Percentiles rank a stretch among this genome's conserved stretches.
These are phyloP conservation scores for Puccinia sorghi DNA, from an alignment of 1,284 basidiomycete genomes.

Conservation along the genomic window DNA sequence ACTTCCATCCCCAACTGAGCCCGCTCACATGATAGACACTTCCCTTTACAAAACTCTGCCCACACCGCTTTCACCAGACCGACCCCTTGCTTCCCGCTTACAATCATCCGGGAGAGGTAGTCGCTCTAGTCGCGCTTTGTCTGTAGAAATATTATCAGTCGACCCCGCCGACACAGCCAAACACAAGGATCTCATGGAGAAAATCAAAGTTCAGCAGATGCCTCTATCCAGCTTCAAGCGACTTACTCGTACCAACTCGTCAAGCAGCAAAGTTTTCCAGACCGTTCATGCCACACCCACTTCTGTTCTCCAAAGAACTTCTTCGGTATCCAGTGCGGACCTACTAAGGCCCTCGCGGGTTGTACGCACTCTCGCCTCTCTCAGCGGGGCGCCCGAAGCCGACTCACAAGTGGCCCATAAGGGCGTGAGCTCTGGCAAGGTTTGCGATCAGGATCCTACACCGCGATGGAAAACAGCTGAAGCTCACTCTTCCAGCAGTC, in stretches of 20 bases:
- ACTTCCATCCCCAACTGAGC: not conserved
- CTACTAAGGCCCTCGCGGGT: conserved; percentile 38
- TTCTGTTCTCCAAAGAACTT: not conserved
- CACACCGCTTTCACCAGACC: conserved; percentile 31
- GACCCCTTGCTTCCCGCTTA: conserved; percentile 30
- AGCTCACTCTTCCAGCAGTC: not conserved
- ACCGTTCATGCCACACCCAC: conserved; percentile 1
- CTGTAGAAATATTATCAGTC: not conserved
- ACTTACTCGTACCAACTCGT: conserved; percentile 28
- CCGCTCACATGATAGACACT: not conserved
- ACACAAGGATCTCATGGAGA: conserved; percentile 5
- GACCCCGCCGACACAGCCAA: not conserved
- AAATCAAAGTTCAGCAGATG: conserved; percentile 22
- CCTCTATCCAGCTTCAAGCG: conserved; percentile 44
- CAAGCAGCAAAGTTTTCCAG: conserved; percentile 31
- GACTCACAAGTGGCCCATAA: not conserved
- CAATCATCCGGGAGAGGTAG: conserved; percentile 14
- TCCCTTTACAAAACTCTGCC: not conserved
- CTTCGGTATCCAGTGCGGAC: conserved; percentile 30
- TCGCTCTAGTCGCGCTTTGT: not conserved
- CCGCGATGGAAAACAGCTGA: not conserved
- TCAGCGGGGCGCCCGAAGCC: not conserved
- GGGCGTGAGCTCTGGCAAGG: too few relatives aligned
- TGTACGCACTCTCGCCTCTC: conserved; percentile 18
- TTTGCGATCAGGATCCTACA: too few relatives aligned